A percentile compares a stretch with the other conserved stretches of the same genome.
Evolutionary conservation across 2,329 filamentous ascomycete species (phyloP).

Genomic region (Paraconiothyrium brasiliense): DNA sequence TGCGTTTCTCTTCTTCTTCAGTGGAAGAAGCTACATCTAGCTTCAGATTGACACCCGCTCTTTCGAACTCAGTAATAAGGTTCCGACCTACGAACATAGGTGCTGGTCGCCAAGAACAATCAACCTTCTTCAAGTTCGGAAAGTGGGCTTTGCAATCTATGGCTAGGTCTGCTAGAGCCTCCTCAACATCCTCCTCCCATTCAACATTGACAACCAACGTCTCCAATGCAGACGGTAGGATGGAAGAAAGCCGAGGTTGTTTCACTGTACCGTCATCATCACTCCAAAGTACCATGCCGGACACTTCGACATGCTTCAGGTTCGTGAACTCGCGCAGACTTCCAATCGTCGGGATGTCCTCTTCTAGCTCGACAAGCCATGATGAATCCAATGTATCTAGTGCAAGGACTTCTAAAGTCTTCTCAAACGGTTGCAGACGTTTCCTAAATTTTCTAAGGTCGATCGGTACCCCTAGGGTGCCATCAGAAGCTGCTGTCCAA

Average conservation of each 20-base stretch:
- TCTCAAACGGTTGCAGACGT: slow-evolving; percentile 2
- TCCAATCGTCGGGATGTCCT: slow-evolving; percentile 21
- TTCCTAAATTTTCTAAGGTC: slow-evolving; percentile 10
- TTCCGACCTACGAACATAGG: slow-evolving; percentile 3
- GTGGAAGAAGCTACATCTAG: not conserved
- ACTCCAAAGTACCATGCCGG: slow-evolving; percentile 28
- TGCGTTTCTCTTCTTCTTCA: not conserved
- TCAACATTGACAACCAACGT: slow-evolving; percentile 24
- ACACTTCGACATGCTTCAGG: slow-evolving; percentile 26
- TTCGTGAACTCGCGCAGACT: slow-evolving; percentile 22
- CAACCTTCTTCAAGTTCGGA: slow-evolving; percentile 20
- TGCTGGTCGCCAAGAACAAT: slow-evolving; percentile 24
- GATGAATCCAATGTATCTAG: slow-evolving; percentile 24
- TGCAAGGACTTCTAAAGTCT: slow-evolving; percentile 15
- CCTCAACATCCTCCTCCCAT: slow-evolving; percentile 31
- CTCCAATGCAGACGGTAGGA: slow-evolving; percentile 26
- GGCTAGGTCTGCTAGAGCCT: slow-evolving; percentile 15
- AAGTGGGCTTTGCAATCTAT: slow-evolving; percentile 14
- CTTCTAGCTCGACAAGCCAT: slow-evolving; percentile 21
- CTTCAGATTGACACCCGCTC: not conserved
- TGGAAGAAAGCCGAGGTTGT: slow-evolving; percentile 15
- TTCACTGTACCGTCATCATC: slow-evolving; percentile 13
- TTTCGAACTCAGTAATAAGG: slow-evolving; percentile 8
- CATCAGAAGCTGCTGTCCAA: not conserved
- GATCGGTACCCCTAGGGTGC: slow-evolving; percentile 5